Evolutionary conservation across 441 rosid species (phyloP).

Genomic region (Eugenia klotzschiana): DNA sequence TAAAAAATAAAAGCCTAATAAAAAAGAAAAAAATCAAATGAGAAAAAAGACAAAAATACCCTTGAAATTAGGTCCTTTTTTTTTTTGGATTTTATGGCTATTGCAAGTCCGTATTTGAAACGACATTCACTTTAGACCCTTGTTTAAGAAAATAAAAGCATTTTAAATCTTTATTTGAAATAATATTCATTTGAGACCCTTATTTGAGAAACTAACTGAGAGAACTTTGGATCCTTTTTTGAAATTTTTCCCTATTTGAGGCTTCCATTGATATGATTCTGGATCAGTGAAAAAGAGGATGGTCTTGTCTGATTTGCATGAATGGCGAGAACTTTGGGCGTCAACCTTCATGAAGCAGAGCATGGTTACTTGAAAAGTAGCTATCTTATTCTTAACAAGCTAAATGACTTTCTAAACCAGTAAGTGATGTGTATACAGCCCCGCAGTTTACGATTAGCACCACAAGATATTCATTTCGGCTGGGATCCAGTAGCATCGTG

Average conservation of each 20-base stretch:
- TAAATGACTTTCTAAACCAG: background rate
- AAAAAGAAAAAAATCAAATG: too few species aligned
- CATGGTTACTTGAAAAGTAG: background rate
- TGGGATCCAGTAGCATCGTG: background rate
- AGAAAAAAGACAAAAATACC: too few species aligned
- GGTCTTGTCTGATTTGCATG: background rate
- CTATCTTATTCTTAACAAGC: background rate
- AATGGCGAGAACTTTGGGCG: background rate
- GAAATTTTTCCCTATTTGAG: background rate
- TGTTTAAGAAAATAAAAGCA: too few species aligned
- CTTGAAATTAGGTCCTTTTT: too few species aligned
- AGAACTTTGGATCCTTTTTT: too few species aligned
- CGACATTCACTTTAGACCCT: too few species aligned
- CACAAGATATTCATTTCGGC: background rate
- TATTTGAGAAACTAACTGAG: too few species aligned
- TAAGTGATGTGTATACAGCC: background rate
- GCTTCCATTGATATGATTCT: background rate
- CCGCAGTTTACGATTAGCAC: background rate
- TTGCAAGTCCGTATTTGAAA: too few species aligned
- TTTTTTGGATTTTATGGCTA: too few species aligned
- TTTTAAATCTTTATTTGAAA: too few species aligned
- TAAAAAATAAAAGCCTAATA: too few species aligned
- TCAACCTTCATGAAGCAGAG: background rate
- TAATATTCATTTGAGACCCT: too few species aligned
- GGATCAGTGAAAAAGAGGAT: background rate